Conservation (phyloP, 768 basidiomycete genomes). For the Tulasnella sp. region DNA sequence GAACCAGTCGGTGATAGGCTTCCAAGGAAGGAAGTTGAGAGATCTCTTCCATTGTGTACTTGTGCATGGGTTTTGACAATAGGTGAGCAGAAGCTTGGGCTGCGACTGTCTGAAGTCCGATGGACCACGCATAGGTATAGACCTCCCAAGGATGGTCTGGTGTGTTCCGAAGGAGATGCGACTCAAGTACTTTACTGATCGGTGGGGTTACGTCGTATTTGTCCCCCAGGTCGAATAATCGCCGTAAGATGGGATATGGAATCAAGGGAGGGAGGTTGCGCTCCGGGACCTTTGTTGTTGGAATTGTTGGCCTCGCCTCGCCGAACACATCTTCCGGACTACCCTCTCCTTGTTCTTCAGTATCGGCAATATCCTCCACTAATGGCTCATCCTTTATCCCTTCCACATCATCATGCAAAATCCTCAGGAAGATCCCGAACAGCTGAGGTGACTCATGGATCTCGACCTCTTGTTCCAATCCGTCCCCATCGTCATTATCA, state of each 20-base stretch:
- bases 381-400: neutral
- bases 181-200: slow-evolving; percentile 33
- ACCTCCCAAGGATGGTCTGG: slow-evolving; percentile 41
- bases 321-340: neutral
- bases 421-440: slow-evolving; percentile 39
- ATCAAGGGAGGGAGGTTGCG: slow-evolving; percentile 34
- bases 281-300: slow-evolving; percentile 25
- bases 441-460: slow-evolving; percentile 40
- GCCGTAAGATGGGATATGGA: slow-evolving; percentile 49
- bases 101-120: slow-evolving; percentile 36
- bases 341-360: neutral
- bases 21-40: slow-evolving; percentile 39
- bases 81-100: slow-evolving; percentile 47
- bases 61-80: slow-evolving; percentile 39
- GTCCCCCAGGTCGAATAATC: slow-evolving; percentile 46
- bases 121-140: slow-evolving; percentile 41
- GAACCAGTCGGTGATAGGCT: slow-evolving; percentile 51
- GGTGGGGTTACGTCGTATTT: slow-evolving; percentile 47
- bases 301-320: slow-evolving; percentile 27
- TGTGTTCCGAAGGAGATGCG: slow-evolving; percentile 45
- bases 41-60: slow-evolving; percentile 41
- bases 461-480: slow-evolving; percentile 32
- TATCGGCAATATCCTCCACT: neutral
- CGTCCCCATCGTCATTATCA: slow-evolving; percentile 16
- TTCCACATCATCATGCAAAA: slow-evolving; percentile 38